Evolutionary conservation across 257 asterid genomes (phyloP).

Genomic region (Verbascum thapsus): DNA sequence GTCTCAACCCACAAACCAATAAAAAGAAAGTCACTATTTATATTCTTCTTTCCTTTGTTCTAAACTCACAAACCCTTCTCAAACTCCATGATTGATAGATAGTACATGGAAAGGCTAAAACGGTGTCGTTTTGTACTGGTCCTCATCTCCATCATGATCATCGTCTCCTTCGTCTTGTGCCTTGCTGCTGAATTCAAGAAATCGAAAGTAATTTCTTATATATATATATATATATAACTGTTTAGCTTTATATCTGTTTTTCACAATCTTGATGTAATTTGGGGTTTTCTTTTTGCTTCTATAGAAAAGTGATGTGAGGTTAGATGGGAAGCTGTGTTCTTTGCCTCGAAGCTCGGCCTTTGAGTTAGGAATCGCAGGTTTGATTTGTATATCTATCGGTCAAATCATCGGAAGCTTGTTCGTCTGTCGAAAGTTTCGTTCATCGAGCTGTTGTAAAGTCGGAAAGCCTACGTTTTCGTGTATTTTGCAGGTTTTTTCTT

Average conservation of each 20-base stretch:
- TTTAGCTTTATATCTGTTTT: neutral
- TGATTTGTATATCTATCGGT: conserved; percentile 39
- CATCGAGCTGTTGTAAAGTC: conserved; percentile 34
- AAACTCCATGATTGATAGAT: no score
- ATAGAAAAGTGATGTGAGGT: conserved; percentile 66
- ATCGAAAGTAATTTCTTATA: conserved; percentile 44
- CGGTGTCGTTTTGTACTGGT: conserved; percentile 31
- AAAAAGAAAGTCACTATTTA: no score
- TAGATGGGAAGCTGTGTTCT: conserved; percentile 66
- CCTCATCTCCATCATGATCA: conserved; percentile 32
- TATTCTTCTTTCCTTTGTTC: no score
- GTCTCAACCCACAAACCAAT: no score
- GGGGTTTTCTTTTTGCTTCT: neutral
- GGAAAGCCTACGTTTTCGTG: conserved; percentile 39
- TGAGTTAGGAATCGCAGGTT: conserved; percentile 57
- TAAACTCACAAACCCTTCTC: no score
- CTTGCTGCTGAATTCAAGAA: conserved; percentile 78
- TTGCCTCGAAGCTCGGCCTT: conserved; percentile 56
- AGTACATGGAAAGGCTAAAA: conserved; percentile 49
- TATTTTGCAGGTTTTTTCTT: conserved; percentile 52
- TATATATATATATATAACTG: no score
- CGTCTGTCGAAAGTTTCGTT: conserved; percentile 38
- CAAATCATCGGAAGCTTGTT: conserved; percentile 57
- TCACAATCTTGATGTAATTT: neutral
- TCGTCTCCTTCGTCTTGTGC: conserved; percentile 58